These are phyloP conservation scores for Crepidotus variabilis DNA, from an alignment of 768 basidiomycete genomes.

Conservation along the genomic window DNA sequence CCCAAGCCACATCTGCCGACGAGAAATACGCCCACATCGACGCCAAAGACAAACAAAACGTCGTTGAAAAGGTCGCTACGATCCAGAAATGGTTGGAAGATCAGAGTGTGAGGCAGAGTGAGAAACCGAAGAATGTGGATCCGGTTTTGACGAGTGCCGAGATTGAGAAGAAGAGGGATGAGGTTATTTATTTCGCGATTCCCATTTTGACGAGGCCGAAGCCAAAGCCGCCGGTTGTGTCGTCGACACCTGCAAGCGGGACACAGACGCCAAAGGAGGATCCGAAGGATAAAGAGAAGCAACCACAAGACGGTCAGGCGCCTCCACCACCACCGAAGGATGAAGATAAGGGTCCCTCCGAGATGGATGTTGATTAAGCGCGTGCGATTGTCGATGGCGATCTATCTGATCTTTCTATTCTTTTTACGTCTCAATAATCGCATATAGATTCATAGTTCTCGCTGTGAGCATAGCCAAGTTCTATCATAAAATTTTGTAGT, in stretches of 20 bases:
- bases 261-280: conserved; percentile 73
- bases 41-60: conserved; percentile 78
- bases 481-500: background rate
- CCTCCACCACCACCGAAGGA: conserved; percentile 21
- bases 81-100: conserved; percentile 96
- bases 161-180: conserved; percentile 88
- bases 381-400: background rate
- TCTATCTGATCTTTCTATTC: background rate
- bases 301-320: conserved; percentile 27
- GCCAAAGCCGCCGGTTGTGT: conserved; percentile 75
- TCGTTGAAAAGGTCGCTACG: conserved; percentile 88
- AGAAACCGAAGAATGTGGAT: conserved; percentile 86
- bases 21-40: conserved; percentile 90
- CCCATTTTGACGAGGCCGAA: conserved; percentile 91
- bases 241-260: conserved; percentile 34
- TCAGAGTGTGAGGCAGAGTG: conserved; percentile 80
- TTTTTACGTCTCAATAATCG: background rate
- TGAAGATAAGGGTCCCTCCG: conserved; percentile 45
- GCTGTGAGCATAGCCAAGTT: background rate
- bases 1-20: conserved; percentile 77
- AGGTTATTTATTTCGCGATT: conserved; percentile 83
- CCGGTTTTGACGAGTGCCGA: conserved; percentile 79
- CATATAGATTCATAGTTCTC: background rate
- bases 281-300: conserved; percentile 27
- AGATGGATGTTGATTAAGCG: conserved; percentile 82